phyloP scores from a whole-genome alignment of 1,284 basidiomycete species.

The Rhodotorula sp. region DNA sequence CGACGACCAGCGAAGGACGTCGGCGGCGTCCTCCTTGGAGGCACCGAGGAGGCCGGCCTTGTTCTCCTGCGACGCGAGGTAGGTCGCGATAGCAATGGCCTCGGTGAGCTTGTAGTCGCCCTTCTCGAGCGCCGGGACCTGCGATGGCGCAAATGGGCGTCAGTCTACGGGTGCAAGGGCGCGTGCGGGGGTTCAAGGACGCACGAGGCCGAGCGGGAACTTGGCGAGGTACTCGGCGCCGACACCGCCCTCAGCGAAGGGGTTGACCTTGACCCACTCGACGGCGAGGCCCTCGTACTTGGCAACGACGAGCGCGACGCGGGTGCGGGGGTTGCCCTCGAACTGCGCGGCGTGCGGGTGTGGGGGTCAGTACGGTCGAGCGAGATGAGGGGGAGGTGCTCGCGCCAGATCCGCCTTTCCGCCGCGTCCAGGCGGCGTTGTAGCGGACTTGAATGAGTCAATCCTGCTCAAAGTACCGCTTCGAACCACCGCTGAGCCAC shows the following conservation, averaged over 20 bases:
- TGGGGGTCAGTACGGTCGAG: no score
- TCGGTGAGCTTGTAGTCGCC: slow-evolving; percentile 77
- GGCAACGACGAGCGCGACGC: slow-evolving; percentile 65
- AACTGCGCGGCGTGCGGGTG: slow-evolving; percentile 2
- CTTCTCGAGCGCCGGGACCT: slow-evolving; percentile 83
- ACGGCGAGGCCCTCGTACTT: slow-evolving; percentile 70
- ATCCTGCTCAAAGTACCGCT: no score
- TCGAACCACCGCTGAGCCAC: no score
- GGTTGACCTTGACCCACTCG: slow-evolving; percentile 75
- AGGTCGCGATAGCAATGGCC: slow-evolving; percentile 68
- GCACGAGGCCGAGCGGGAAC: slow-evolving; percentile 40
- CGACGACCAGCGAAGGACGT: slow-evolving; percentile 43
- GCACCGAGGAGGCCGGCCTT: slow-evolving; percentile 43
- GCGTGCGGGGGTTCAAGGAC: neutral
- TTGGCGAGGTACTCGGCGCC: slow-evolving; percentile 39
- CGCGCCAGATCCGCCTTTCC: no score
- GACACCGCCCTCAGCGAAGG: slow-evolving; percentile 59
- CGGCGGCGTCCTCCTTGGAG: slow-evolving; percentile 39
- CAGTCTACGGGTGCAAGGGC: slow-evolving; percentile 50
- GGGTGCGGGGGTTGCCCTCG: slow-evolving; percentile 33
- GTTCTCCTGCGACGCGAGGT: slow-evolving; percentile 55
- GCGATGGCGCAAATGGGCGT: slow-evolving; percentile 51
- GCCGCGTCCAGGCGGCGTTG: no score
- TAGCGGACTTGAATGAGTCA: no score
- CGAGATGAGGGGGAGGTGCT: neutral